Conservation (phyloP, 139 green algal species). For the Coelastrella sp. region DNA sequence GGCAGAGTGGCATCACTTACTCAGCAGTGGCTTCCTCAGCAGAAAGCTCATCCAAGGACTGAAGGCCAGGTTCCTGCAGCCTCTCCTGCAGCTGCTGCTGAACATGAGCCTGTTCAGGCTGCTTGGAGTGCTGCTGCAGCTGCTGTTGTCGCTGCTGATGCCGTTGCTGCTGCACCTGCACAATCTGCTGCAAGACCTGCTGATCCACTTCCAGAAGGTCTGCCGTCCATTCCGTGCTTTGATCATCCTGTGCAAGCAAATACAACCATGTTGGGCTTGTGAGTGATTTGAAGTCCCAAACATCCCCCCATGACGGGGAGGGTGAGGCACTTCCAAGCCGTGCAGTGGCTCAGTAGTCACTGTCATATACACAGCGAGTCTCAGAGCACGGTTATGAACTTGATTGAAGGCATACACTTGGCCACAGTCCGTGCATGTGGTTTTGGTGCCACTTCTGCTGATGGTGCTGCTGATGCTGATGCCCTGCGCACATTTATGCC, state of each 20-base stretch:
- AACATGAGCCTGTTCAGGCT: background rate
- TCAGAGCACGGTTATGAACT: no score
- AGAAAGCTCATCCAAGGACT: background rate
- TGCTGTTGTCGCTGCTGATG: background rate
- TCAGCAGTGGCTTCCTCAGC: conserved; percentile 18
- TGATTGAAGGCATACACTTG: no score
- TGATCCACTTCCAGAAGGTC: background rate
- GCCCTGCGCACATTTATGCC: no score
- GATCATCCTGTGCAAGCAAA: background rate
- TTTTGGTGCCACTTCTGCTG: no score
- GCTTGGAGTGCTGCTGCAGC: background rate
- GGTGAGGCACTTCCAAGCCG: no score
- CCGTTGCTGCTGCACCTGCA: conserved; percentile 10
- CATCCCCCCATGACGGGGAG: no score
- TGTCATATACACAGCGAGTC: no score
- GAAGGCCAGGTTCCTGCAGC: background rate
- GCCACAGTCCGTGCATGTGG: no score
- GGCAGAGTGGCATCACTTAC: background rate
- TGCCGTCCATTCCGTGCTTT: background rate
- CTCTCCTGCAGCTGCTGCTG: conserved; percentile 32
- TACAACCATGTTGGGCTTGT: background rate
- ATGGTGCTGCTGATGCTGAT: no score
- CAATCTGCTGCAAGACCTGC: background rate
- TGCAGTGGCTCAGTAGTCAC: no score
- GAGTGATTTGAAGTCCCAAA: background rate